Base-by-base conservation (phyloP, 768 basidiomycete genomes). In the Daedaleopsis sinensis region DNA sequence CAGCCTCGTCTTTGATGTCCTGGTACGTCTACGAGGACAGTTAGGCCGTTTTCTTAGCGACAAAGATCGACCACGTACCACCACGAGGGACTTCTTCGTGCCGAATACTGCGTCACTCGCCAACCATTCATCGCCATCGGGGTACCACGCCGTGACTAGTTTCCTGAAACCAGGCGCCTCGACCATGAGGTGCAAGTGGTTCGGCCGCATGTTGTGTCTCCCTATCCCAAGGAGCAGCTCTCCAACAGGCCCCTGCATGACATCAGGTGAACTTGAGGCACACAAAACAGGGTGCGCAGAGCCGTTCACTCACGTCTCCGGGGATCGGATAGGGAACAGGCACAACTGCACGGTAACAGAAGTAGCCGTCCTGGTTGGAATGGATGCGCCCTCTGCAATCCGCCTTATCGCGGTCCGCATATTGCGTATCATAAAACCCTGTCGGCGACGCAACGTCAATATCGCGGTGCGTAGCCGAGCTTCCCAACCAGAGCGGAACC, bases 91-190 rank as follows among this genome's bases (percentile, higher is more conserved):
- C 51, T 82, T 81, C 73, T 91, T 91, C 23, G 91, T 92, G 11
- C 93, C 92, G 72, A 94, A 93, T 3, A 94, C 91, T 12, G 84
- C 80, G 69, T 94, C 93, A 61, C 85, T 91, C 7, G 73, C 73
- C 23, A 94, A 61, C 67, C 83, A 93, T 3, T 77, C 71, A 65
- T 92, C 89, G 5, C 84, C 87, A 57, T 88, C 83, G 15, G 88
- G 86, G 71, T 90, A 95, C 11, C 93, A 71, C 1, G 92, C 85
- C 0, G 92, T 94, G 18, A 80, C 76, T 21, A 95, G 82, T 47
- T 83, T 88, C 69, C 86, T 86, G 72, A 80, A 93, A 35, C 91
- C 91, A 5, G 83, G 81, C 0, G 91, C 90, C 55, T 86, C 74
- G 57, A 93, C 78, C 77, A 85, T 79, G 62, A 94, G 74, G 72